Conservation (phyloP, 805 yeast genomes). For the Metschnikowia peoriensis region DNA sequence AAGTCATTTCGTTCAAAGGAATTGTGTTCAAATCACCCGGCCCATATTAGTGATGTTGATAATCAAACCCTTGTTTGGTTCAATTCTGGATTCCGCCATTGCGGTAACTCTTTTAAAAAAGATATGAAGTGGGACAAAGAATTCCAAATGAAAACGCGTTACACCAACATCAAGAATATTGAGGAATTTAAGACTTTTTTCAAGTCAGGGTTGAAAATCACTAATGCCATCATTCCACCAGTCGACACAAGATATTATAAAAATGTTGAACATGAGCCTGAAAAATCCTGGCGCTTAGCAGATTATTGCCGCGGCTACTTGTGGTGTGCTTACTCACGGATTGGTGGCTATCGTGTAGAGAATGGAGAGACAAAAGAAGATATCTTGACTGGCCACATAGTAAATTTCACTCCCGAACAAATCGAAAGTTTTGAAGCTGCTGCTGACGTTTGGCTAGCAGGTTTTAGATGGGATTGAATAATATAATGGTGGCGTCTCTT, state of each 20-base stretch:
- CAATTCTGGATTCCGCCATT: conserved; percentile 65
- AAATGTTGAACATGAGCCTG: conserved; percentile 15
- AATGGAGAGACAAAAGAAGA: conserved; percentile 23
- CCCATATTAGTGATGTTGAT: conserved; percentile 53
- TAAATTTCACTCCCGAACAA: conserved; percentile 34
- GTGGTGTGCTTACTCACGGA: conserved; percentile 60
- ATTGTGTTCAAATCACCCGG: conserved; percentile 62
- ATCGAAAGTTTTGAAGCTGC: conserved; percentile 35
- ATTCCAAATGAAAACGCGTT: conserved; percentile 22
- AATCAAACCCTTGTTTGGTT: conserved; percentile 56
- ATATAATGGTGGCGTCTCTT: too few relatives aligned
- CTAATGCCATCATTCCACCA: conserved; percentile 36
- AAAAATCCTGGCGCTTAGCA: conserved; percentile 8
- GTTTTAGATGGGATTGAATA: neutral
- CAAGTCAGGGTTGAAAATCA: conserved; percentile 35
- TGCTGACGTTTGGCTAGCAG: conserved; percentile 30
- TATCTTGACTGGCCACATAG: conserved; percentile 43
- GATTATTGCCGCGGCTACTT: conserved; percentile 52
- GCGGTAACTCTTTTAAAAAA: conserved; percentile 36
- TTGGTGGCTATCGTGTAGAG: conserved; percentile 45
- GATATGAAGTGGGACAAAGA: conserved; percentile 34
- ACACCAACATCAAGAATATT: conserved; percentile 22
- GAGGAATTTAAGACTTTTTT: conserved; percentile 29
- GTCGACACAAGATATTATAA: neutral
- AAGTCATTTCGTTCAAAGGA: conserved; percentile 36